phyloP scores from a whole-genome alignment of 345 rosid genomes.

The Bruguiera parviflora region DNA sequence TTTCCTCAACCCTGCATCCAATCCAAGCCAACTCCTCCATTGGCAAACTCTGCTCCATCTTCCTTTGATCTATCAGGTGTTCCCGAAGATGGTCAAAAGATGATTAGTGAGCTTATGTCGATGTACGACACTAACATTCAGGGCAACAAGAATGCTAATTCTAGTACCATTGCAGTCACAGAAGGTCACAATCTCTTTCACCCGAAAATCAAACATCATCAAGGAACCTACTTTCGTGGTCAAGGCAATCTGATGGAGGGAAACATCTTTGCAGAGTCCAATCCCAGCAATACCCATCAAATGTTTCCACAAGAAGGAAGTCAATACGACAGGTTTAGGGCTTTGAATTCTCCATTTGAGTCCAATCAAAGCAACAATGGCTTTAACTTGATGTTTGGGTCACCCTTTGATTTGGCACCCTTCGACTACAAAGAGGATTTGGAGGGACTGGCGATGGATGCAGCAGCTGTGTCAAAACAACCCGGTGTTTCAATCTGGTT shows the following conservation, averaged over 20 bases:
- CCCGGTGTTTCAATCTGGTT: constrained; percentile 71
- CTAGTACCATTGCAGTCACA: constrained; percentile 25
- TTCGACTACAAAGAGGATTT: constrained; percentile 73
- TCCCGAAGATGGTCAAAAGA: constrained; percentile 93
- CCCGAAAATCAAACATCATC: constrained; percentile 55
- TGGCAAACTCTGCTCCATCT: constrained; percentile 34
- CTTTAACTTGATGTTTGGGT: constrained; percentile 54
- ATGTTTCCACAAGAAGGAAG: constrained; percentile 44
- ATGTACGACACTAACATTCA: constrained; percentile 63
- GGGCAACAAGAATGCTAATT: constrained; percentile 40
- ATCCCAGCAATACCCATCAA: constrained; percentile 41
- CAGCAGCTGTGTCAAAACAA: constrained; percentile 43
- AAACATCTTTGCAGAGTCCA: constrained; percentile 54
- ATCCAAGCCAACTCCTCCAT: constrained; percentile 40
- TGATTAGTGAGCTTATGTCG: constrained; percentile 82
- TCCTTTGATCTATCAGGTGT: constrained; percentile 70
- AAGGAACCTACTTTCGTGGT: constrained; percentile 42
- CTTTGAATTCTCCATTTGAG: constrained; percentile 44
- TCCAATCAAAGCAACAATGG: constrained; percentile 31
- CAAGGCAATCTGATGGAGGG: constrained; percentile 50
- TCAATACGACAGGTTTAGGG: constrained; percentile 47
- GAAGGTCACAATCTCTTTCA: constrained; percentile 45
- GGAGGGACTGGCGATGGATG: constrained; percentile 47
- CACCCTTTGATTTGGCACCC: constrained; percentile 61
- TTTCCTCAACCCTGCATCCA: constrained; percentile 48